Conservation (phyloP, 306 rosid species). For the Lithocarpus polystachyus region DNA sequence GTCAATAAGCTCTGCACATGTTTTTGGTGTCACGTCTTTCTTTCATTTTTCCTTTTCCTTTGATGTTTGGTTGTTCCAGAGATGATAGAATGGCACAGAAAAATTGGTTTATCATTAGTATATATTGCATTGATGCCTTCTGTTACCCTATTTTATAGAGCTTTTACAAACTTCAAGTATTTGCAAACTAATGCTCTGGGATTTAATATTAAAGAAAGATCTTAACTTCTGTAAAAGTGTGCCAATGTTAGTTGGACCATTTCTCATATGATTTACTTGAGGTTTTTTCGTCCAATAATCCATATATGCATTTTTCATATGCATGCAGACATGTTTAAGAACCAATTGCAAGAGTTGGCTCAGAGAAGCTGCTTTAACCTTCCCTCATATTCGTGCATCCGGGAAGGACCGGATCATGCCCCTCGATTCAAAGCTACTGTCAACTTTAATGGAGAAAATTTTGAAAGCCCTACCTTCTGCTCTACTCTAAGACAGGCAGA, state of each 20-base stretch:
- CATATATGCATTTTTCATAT: conserved; percentile 10
- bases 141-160: not conserved
- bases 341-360: conserved; percentile 82
- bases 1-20: not conserved
- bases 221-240: conserved; percentile 1
- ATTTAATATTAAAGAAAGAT: not conserved
- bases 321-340: conserved; percentile 64
- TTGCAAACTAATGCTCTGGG: not conserved
- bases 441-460: conserved; percentile 71
- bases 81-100: not conserved
- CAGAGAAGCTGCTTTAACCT: conserved; percentile 87
- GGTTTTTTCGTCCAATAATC: not conserved
- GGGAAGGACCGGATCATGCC: conserved; percentile 91
- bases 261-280: not conserved
- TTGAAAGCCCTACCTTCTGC: conserved; percentile 79
- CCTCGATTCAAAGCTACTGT: conserved; percentile 92
- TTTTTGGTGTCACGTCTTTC: not conserved
- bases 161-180: not conserved
- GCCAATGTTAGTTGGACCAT: not conserved
- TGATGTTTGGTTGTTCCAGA: not conserved
- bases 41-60: not conserved
- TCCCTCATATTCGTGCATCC: conserved; percentile 85
- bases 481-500: conserved; percentile 81
- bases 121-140: not conserved
- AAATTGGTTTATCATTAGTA: not conserved